Evolutionary conservation across 257 asterid species (phyloP), one percentile per base, ranked within the genome.

Genomic region (Coffea canephora): DNA sequence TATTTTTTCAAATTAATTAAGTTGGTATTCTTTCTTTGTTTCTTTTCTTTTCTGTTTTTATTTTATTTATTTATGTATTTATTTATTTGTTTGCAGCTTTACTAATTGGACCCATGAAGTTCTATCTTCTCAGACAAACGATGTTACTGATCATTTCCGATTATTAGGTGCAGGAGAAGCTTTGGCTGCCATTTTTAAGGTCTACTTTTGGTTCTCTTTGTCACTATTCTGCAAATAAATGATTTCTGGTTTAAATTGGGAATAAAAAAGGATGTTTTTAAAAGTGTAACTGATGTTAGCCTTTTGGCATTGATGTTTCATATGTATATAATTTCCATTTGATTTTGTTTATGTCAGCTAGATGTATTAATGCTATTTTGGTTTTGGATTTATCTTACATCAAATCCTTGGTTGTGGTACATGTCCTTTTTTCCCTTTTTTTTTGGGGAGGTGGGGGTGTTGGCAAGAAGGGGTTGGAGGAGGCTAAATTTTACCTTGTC

Each of bases 181-280:
- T 81, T 82, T 93, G 78, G 96, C 97, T 83, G 90, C 97, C 85
- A 88, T 89, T 81, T 91, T 90, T 79, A 95, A 95, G 97, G 98
- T 94, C 73, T 10, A 43, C n/a, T 80, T 85, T 79, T 62, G 73
- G 72, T 83, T 79, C 65, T 49, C 10, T 57, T 75, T 61, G 13
- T 64, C 6, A 59, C 55, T 74, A 21, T 36, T 41, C 57, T 23
- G n/a, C 70, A 57, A 55, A 75, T 21, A 52, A 34, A 55, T 74
- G 68, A 9, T 34, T 19, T 74, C 10, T 59, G 14, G 78, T 75
- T 52, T 54, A 8, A 54, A 39, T 36, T 9, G 25, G 64, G 64
- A 55, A 19, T 12, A 52, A 7, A 3, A 27, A 54, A 74, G 43
- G 12, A 31, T 2, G 6, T 74, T 12, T 74, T n/a, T 54, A 54